Percentiles rank a stretch among this genome's conserved stretches.
Evolutionary conservation across 2,329 filamentous ascomycete species (phyloP).

Genomic region (Drechslerella stenobrocha): DNA sequence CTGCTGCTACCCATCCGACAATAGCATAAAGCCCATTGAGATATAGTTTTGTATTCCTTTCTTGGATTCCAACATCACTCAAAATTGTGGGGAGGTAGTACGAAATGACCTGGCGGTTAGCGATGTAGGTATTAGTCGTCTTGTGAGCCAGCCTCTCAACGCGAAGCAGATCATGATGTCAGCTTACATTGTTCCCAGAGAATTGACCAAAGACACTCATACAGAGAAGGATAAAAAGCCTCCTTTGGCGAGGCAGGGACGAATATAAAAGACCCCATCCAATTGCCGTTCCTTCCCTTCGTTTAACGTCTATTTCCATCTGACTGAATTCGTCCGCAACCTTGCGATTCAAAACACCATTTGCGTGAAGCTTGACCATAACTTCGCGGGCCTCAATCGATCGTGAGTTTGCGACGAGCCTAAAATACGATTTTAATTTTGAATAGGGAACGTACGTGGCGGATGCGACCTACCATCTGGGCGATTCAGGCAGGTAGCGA

Average conservation of each 20-base stretch:
- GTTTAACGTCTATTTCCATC: slow-evolving; percentile 30
- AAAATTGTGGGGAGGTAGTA: slow-evolving; percentile 59
- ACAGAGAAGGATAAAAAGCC: slow-evolving; percentile 59
- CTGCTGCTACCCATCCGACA: slow-evolving; percentile 56
- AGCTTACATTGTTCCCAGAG: slow-evolving; percentile 58
- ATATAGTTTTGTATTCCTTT: slow-evolving; percentile 57
- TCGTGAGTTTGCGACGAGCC: slow-evolving; percentile 35
- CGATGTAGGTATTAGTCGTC: neutral
- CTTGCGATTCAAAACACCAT: slow-evolving; percentile 57
- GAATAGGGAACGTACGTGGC: slow-evolving; percentile 53
- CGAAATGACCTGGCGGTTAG: slow-evolving; percentile 30
- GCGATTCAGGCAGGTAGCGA: slow-evolving; percentile 65
- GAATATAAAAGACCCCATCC: slow-evolving; percentile 52
- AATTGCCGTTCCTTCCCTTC: slow-evolving; percentile 18
- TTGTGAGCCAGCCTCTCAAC: no score
- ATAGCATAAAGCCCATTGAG: slow-evolving; percentile 58
- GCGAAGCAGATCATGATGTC: no score
- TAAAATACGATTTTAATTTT: neutral
- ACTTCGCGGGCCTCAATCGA: slow-evolving; percentile 60
- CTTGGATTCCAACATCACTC: slow-evolving; percentile 56
- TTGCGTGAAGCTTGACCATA: slow-evolving; percentile 64
- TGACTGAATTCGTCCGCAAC: slow-evolving; percentile 35
- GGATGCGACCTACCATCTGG: slow-evolving; percentile 66
- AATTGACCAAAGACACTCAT: slow-evolving; percentile 63
- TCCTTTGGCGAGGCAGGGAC: slow-evolving; percentile 53